A percentile compares a stretch with the other conserved stretches of the same genome.
phyloP scores from a whole-genome alignment of 108 stramenopile genomes.

The Cyclotella distinguenda region DNA sequence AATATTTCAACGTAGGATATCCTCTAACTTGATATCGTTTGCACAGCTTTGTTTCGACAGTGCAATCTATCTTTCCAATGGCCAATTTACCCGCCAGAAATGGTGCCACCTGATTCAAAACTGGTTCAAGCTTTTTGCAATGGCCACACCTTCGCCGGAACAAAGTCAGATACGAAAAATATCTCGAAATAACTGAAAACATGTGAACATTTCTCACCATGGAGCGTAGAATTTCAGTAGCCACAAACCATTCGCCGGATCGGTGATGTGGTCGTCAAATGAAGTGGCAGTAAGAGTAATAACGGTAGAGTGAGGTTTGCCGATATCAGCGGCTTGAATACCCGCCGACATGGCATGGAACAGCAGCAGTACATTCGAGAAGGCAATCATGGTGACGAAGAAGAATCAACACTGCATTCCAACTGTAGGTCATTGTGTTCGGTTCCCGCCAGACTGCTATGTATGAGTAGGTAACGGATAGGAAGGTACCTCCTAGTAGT shows the following conservation, averaged over 20 bases:
- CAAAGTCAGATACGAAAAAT: background rate
- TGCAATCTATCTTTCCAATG: constrained; percentile 87
- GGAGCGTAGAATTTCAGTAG: constrained; percentile 79
- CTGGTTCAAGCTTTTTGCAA: constrained; percentile 66
- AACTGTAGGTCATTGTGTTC: too few relatives aligned
- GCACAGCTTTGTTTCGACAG: constrained; percentile 62
- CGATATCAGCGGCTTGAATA: constrained; percentile 14
- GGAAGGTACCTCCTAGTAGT: too few relatives aligned
- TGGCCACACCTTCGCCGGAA: constrained; percentile 51
- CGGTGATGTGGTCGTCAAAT: constrained; percentile 54
- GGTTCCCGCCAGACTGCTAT: too few relatives aligned
- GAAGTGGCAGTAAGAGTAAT: constrained; percentile 44
- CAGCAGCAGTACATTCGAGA: background rate
- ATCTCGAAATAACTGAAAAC: background rate
- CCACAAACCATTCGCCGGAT: constrained; percentile 73
- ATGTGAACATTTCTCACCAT: constrained; percentile 53
- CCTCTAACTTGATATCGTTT: constrained; percentile 57
- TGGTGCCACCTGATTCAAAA: constrained; percentile 66
- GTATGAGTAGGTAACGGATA: too few relatives aligned
- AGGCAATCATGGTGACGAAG: too few relatives aligned
- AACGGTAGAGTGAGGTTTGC: constrained; percentile 53
- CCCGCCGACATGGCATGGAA: background rate
- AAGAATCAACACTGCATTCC: too few relatives aligned
- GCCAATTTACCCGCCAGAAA: constrained; percentile 69
- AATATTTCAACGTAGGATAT: constrained; percentile 83